Evolutionary conservation across 2,329 filamentous ascomycete genomes (phyloP).

Genomic region (Colletotrichum chrysophilum): DNA sequence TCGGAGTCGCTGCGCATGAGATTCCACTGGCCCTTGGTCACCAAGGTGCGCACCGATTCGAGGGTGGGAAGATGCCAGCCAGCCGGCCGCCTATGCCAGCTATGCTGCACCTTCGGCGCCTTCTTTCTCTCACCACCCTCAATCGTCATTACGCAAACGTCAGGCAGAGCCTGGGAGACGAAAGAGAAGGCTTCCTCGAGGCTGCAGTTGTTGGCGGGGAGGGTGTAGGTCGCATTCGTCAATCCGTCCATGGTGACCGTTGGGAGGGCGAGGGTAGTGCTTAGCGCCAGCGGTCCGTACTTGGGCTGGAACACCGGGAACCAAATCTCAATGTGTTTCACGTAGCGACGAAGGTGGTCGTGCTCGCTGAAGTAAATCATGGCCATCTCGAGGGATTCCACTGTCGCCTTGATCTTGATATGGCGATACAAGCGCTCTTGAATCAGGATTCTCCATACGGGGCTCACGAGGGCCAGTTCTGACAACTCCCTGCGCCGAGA

Average conservation of each 20-base stretch:
- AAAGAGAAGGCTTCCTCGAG: conserved; percentile 74
- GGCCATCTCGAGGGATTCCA: conserved; percentile 65
- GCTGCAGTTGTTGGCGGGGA: conserved; percentile 70
- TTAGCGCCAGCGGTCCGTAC: conserved; percentile 46
- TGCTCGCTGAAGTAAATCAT: conserved; percentile 64
- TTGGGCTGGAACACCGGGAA: conserved; percentile 75
- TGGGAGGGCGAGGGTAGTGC: conserved; percentile 51
- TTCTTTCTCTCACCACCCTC: conserved; percentile 81
- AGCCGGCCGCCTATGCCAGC: conserved; percentile 25
- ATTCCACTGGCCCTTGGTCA: conserved; percentile 81
- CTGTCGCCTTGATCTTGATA: conserved; percentile 76
- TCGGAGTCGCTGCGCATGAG: conserved; percentile 68
- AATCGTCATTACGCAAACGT: conserved; percentile 70
- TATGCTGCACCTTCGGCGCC: conserved; percentile 65
- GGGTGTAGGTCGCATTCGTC: conserved; percentile 62
- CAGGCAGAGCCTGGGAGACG: conserved; percentile 61
- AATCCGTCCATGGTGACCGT: conserved; percentile 61
- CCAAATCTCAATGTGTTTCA: conserved; percentile 79
- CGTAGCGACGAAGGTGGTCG: conserved; percentile 65
- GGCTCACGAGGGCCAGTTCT: conserved; percentile 66
- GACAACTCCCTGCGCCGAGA: conserved; percentile 71
- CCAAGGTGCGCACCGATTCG: conserved; percentile 66
- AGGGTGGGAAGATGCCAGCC: conserved; percentile 49
- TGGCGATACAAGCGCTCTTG: conserved; percentile 77
- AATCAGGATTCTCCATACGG: conserved; percentile 69